Conservation (phyloP, 805 yeast species). For the Sungouiella blattae region DNA sequence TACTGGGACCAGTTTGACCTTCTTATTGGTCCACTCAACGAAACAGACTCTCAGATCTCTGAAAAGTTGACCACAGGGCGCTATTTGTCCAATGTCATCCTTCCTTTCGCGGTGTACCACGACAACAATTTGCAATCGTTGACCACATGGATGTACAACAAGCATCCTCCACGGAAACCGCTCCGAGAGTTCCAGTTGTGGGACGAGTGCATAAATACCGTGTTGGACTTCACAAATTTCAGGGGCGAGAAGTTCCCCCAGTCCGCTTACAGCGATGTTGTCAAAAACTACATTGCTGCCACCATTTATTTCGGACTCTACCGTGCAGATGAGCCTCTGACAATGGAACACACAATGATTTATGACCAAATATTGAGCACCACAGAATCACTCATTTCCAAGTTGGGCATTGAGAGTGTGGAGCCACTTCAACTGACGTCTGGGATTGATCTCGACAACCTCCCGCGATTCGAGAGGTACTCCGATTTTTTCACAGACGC, state of each 20-base stretch:
- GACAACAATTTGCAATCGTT: constrained; percentile 22
- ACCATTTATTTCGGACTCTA: constrained; percentile 12
- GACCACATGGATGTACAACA: constrained; percentile 21
- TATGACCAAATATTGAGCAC: constrained; percentile 29
- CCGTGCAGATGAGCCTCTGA: constrained; percentile 11
- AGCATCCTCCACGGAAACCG: neutral
- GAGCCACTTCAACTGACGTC: neutral
- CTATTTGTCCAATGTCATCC: constrained; percentile 27
- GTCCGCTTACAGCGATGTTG: constrained; percentile 1
- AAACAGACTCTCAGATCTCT: constrained; percentile 5
- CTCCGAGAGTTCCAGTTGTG: constrained; percentile 9
- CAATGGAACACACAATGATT: constrained; percentile 25
- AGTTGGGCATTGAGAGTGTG: neutral
- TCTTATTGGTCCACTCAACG: constrained; percentile 22
- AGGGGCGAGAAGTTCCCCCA: constrained; percentile 1
- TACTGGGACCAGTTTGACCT: constrained; percentile 18
- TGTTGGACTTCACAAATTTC: constrained; percentile 3
- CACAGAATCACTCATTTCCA: constrained; percentile 3
- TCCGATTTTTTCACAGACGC: constrained; percentile 15
- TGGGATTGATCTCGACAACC: neutral
- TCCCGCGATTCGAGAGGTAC: constrained; percentile 7
- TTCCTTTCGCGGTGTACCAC: constrained; percentile 24
- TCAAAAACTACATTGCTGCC: constrained; percentile 6
- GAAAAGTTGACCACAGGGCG: constrained; percentile 13
- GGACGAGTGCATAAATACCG: constrained; percentile 9